Base-by-base conservation (phyloP, 2,329 filamentous ascomycete species). In the Alternaria triticimaculans region DNA sequence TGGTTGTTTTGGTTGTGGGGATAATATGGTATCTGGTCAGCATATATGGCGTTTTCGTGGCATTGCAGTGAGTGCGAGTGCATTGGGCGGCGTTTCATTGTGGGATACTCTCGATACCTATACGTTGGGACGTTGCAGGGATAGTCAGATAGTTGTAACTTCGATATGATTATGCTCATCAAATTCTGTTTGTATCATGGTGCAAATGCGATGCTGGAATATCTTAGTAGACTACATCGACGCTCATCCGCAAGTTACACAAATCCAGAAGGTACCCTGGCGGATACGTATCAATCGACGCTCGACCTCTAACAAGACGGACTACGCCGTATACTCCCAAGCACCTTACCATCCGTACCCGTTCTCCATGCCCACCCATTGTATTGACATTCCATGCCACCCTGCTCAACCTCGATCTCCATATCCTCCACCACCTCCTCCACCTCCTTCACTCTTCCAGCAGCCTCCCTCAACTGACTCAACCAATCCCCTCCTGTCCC, bases 11-110 rank as follows among this genome's bases (percentile, higher is more conserved):
- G 21, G 21, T 46, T 46, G 45, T 48, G 15, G 23, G 15, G 23
- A 23, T 49, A 12, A 49, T 12, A 15, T 18, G 45, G 45, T 49
- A 49, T 18, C 23, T 15, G 14, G 8, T 26, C 25, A 33, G 55
- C 44, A 57, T 58, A 14, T 41, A 44, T 51, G 55, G 55, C 55
- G 55, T 33, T 43, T 49, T 33, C 11, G 41, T 20, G 43, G 55
- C 41, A 46, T 48, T 37, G 18, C 28, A 33, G 23, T 21, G 21
- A 14, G 15, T 25, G 43, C 14, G 23, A 48, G 28, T 51, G 57
- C 57, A 59, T 59, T 53, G 23, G 55, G 55, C 25, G 55, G 55
- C 55, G 55, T 57, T 57, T 49, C 46, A 11, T 18, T 41, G n/a
- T 18, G 37, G 37, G 37, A 41, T 41, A 5, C 5, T 41, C 37